Conservation (phyloP, 2,329 filamentous ascomycete species). For the Ophiostoma pallidulum region DNA sequence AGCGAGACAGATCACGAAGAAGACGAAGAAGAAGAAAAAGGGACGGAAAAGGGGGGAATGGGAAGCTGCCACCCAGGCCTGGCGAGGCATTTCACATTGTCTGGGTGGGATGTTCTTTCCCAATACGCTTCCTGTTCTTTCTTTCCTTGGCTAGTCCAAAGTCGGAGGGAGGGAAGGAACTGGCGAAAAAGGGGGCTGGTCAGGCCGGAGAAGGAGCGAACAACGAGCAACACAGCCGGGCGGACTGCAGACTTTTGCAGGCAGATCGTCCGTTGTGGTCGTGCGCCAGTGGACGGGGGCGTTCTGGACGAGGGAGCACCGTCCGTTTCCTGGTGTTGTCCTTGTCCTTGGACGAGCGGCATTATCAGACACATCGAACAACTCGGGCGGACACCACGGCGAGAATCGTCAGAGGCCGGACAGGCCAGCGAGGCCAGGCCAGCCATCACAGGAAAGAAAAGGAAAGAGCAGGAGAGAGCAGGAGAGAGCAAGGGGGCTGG, state of each 20-base stretch:
- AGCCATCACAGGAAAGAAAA: not conserved
- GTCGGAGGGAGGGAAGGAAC: conserved; percentile 2
- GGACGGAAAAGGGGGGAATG: not conserved
- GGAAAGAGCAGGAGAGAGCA: not conserved
- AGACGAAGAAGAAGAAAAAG: not conserved
- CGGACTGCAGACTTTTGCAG: no score
- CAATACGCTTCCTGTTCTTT: not conserved
- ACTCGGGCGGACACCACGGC: no score
- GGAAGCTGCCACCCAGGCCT: not conserved
- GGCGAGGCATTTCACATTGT: not conserved
- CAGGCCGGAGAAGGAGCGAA: not conserved
- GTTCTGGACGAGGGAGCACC: no score
- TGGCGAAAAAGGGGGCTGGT: conserved; percentile 7
- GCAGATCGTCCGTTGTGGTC: no score
- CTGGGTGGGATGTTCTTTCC: conserved; percentile 10
- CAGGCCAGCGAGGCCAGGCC: no score
- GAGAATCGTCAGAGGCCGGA: no score
- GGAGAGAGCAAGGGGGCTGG: not conserved
- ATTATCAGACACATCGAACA: no score
- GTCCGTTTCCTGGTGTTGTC: no score
- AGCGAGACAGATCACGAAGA: no score
- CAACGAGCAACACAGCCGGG: not conserved
- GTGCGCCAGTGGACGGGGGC: no score
- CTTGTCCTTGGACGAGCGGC: no score
- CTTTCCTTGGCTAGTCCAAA: not conserved